A percentile compares a stretch with the other conserved stretches of the same genome.
These are phyloP conservation scores for Fusarium goolgardi DNA, from an alignment of 2,329 filamentous ascomycete species.

Conservation along the genomic window DNA sequence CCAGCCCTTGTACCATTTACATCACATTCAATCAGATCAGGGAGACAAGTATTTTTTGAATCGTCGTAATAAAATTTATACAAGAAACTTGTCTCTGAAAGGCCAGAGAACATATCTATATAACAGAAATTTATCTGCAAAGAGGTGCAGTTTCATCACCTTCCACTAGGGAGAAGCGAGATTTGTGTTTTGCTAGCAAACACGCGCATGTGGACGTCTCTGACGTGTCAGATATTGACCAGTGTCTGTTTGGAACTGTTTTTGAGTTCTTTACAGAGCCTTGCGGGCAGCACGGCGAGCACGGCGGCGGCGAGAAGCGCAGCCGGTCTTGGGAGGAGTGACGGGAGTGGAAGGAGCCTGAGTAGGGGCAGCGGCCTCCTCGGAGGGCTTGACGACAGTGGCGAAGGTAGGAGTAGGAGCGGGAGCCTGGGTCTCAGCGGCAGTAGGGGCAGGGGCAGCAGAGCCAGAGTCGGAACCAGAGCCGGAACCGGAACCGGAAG, in stretches of 20 bases:
- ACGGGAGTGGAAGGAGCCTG: slow-evolving; percentile 23
- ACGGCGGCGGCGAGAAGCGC: slow-evolving; percentile 39
- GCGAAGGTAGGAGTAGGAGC: slow-evolving; percentile 40
- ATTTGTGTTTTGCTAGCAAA: slow-evolving; percentile 13
- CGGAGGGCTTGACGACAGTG: slow-evolving; percentile 39
- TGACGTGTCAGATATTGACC: slow-evolving; percentile 10
- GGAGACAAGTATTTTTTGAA: background rate
- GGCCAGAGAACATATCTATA: slow-evolving; percentile 43
- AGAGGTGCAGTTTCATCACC: slow-evolving; percentile 32
- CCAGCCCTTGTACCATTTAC: background rate
- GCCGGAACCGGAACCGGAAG: slow-evolving; percentile 35
- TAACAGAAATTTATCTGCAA: slow-evolving; percentile 44
- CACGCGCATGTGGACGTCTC: slow-evolving; percentile 22
- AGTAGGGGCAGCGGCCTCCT: slow-evolving; percentile 23
- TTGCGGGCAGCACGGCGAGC: slow-evolving; percentile 39
- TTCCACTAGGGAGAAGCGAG: slow-evolving; percentile 36
- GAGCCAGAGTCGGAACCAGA: slow-evolving; percentile 23
- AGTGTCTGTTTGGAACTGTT: slow-evolving; percentile 7
- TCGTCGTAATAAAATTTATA: slow-evolving; percentile 45
- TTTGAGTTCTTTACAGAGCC: slow-evolving; percentile 38
- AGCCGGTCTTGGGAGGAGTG: slow-evolving; percentile 39
- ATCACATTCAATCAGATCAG: background rate
- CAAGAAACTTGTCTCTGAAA: slow-evolving; percentile 42
- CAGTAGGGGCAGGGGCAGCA: slow-evolving; percentile 13
- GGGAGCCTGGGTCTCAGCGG: slow-evolving; percentile 23